These are phyloP conservation scores for Aspergillus viridinutans DNA, from an alignment of 2,329 filamentous ascomycete species.

Conservation along the genomic window DNA sequence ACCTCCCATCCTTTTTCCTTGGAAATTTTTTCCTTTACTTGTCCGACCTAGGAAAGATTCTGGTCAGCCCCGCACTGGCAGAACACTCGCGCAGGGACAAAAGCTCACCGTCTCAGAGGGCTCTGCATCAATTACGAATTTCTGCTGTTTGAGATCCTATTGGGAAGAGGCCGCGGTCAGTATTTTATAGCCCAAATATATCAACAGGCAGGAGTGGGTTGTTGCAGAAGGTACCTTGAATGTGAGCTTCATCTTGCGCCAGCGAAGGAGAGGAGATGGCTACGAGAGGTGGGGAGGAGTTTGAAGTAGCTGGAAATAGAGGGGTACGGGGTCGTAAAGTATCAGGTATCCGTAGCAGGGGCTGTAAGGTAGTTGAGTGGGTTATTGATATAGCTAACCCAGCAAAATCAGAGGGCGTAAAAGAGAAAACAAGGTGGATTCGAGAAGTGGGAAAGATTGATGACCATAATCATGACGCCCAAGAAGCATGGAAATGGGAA, in stretches of 20 bases:
- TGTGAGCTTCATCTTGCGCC: constrained; percentile 62
- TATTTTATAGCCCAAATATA: background rate
- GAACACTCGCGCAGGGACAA: constrained; percentile 10
- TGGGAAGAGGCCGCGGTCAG: constrained; percentile 17
- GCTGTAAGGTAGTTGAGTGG: constrained; percentile 1
- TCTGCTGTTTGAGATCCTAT: constrained; percentile 97
- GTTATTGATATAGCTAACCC: background rate
- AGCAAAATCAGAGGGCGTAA: background rate
- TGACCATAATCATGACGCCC: background rate
- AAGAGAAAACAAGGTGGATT: background rate
- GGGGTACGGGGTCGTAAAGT: background rate
- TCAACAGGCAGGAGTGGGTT: constrained; percentile 16
- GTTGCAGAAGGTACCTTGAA: constrained; percentile 56
- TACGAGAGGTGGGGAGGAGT: constrained; percentile 12
- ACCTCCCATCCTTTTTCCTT: constrained; percentile 93
- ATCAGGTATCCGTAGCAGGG: constrained; percentile 4
- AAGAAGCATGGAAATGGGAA: background rate
- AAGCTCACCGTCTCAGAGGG: constrained; percentile 78
- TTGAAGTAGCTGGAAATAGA: background rate
- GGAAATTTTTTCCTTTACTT: constrained; percentile 88
- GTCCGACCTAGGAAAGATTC: constrained; percentile 62
- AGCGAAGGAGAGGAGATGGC: constrained; percentile 27
- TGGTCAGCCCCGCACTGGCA: constrained; percentile 33
- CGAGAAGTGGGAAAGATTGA: background rate
- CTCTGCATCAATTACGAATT: constrained; percentile 94